Evolutionary conservation across 768 basidiomycete genomes (phyloP).

Genomic region (Suillus fuscotomentosus): DNA sequence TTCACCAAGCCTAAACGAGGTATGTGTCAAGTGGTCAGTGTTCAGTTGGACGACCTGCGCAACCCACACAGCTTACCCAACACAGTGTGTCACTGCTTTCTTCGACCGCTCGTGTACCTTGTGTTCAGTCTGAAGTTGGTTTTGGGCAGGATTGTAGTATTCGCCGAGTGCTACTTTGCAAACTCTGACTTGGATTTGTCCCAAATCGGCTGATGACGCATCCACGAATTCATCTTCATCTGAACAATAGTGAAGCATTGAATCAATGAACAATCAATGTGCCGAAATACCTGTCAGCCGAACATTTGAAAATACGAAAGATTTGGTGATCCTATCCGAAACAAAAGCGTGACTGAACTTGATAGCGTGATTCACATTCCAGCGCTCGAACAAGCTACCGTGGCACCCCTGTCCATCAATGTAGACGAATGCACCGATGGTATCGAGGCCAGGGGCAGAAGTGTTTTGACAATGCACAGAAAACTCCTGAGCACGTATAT

Average conservation of each 20-base stretch:
- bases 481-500: slow-evolving; percentile 16
- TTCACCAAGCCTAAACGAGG: slow-evolving; percentile 20
- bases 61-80: slow-evolving; percentile 26
- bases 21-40: background rate
- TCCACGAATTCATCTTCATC: slow-evolving; percentile 26
- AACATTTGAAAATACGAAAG: slow-evolving; percentile 27
- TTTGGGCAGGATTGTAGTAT: background rate
- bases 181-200: slow-evolving; percentile 3
- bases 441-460: background rate
- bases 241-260: slow-evolving; percentile 14
- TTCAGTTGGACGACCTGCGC: slow-evolving; percentile 8
- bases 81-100: slow-evolving; percentile 29
- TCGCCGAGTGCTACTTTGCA: background rate
- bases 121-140: slow-evolving; percentile 3
- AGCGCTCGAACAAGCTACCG: slow-evolving; percentile 11
- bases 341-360: background rate
- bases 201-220: slow-evolving; percentile 10
- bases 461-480: slow-evolving; percentile 18
- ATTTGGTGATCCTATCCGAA: slow-evolving; percentile 16
- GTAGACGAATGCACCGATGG: background rate
- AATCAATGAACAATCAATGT: too few relatives aligned
- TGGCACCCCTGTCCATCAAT: slow-evolving; percentile 19
- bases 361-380: background rate
- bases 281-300: slow-evolving; percentile 27
- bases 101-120: slow-evolving; percentile 31